phyloP scores from a whole-genome alignment of 441 rosid species.

The Gossypium davidsonii region DNA sequence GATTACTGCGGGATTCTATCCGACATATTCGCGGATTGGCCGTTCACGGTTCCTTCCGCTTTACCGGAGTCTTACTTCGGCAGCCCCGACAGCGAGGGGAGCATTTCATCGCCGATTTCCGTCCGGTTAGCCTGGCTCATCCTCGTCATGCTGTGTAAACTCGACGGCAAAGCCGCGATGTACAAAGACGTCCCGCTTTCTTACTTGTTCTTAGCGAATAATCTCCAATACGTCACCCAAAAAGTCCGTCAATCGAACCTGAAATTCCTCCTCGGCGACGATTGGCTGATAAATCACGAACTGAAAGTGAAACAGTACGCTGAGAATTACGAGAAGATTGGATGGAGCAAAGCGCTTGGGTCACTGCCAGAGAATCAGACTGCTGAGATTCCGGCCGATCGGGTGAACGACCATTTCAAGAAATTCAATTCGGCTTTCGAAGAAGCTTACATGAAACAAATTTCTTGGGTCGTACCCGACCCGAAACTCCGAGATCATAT shows the following conservation, averaged over 20 bases:
- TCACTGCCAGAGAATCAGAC: constrained; percentile 35
- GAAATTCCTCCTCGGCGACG: constrained; percentile 48
- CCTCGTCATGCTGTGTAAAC: constrained; percentile 66
- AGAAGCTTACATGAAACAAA: constrained; percentile 46
- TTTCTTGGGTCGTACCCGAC: constrained; percentile 58
- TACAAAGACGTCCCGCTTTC: constrained; percentile 71
- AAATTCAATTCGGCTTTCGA: constrained; percentile 55
- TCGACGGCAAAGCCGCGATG: constrained; percentile 55
- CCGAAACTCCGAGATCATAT: constrained; percentile 49
- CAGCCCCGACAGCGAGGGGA: constrained; percentile 22
- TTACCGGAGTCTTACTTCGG: constrained; percentile 48
- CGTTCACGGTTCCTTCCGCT: constrained; percentile 28
- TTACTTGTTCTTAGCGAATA: constrained; percentile 71
- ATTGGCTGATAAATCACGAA: constrained; percentile 60
- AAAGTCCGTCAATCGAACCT: constrained; percentile 57
- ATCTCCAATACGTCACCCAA: constrained; percentile 56
- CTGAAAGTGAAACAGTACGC: constrained; percentile 53
- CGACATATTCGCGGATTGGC: constrained; percentile 50
- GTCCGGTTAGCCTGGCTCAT: constrained; percentile 59
- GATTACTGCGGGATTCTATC: constrained; percentile 56
- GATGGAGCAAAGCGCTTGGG: constrained; percentile 51
- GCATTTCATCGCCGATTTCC: constrained; percentile 36
- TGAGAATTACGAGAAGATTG: constrained; percentile 55
- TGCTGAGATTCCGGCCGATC: constrained; percentile 20
- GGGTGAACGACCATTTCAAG: constrained; percentile 32